Conservation (phyloP, 495 filamentous ascomycete genomes). For the Hypoxylon rickii region DNA sequence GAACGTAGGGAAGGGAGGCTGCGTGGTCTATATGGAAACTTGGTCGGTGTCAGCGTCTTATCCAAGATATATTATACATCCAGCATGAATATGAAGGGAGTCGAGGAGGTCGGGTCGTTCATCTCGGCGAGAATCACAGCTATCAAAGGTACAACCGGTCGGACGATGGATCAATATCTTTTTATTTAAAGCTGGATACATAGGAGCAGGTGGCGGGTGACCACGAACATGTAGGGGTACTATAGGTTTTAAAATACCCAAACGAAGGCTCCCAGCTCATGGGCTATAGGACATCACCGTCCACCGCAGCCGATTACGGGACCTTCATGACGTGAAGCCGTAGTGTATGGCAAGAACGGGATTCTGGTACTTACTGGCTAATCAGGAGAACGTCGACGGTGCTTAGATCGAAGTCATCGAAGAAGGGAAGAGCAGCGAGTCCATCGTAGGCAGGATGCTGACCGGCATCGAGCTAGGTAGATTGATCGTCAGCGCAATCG, state of each 20-base stretch:
- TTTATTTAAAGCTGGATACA: slow-evolving; percentile 43
- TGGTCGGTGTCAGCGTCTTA: slow-evolving; percentile 40
- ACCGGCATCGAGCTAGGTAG: slow-evolving; percentile 83
- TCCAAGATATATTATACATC: slow-evolving; percentile 8
- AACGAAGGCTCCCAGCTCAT: too few relatives aligned
- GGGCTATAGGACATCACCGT: too few relatives aligned
- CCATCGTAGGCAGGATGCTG: slow-evolving; percentile 98
- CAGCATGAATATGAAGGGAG: background rate
- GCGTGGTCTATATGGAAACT: slow-evolving; percentile 99
- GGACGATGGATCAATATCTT: slow-evolving; percentile 32
- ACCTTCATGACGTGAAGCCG: slow-evolving; percentile 19
- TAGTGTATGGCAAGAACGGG: slow-evolving; percentile 16
- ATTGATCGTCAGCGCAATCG: slow-evolving; percentile 5
- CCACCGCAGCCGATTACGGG: slow-evolving; percentile 25
- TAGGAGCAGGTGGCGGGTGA: slow-evolving; percentile 19
- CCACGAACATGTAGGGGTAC: slow-evolving; percentile 4
- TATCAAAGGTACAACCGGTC: slow-evolving; percentile 27
- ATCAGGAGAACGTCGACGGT: slow-evolving; percentile 96
- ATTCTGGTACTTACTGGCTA: slow-evolving; percentile 79
- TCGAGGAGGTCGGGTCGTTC: background rate
- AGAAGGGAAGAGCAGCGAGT: slow-evolving; percentile 90
- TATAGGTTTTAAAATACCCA: too few relatives aligned
- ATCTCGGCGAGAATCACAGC: slow-evolving; percentile 21
- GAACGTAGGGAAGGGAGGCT: slow-evolving; percentile 91
- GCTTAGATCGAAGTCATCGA: slow-evolving; percentile 97